Percentiles rank a stretch among this genome's conserved stretches.
Conservation (phyloP, 495 filamentous ascomycete species). For the Annulohypoxylon maeteangense region DNA sequence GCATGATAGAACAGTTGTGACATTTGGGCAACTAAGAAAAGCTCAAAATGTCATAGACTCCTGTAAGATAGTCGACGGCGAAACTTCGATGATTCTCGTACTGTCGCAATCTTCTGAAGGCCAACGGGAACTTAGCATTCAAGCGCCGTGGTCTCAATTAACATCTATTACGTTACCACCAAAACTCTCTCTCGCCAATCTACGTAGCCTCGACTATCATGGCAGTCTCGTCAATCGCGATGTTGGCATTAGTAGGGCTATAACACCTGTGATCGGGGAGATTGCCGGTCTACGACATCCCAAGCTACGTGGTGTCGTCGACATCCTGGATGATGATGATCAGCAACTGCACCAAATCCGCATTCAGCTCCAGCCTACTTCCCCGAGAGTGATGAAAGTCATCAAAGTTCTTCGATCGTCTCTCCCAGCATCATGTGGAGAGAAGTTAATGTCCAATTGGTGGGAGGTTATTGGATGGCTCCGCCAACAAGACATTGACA, state of each 20-base stretch:
- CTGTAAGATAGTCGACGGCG: constrained; percentile 76
- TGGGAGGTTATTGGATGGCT: constrained; percentile 81
- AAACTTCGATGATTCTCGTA: constrained; percentile 73
- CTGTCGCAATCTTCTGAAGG: constrained; percentile 72
- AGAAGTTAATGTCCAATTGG: constrained; percentile 76
- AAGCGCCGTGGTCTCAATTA: constrained; percentile 77
- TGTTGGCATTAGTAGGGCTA: constrained; percentile 44
- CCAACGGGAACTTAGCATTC: constrained; percentile 71
- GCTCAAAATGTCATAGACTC: constrained; percentile 77
- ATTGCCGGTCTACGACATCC: constrained; percentile 58
- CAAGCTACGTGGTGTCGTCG: constrained; percentile 66
- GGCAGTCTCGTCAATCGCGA: constrained; percentile 48
- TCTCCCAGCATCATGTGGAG: constrained; percentile 67
- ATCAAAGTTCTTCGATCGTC: constrained; percentile 71
- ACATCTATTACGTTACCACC: constrained; percentile 65
- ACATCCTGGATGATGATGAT: constrained; percentile 70
- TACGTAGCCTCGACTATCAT: constrained; percentile 52
- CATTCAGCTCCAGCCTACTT: constrained; percentile 72
- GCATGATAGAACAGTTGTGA: constrained; percentile 48
- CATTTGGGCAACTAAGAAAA: constrained; percentile 56
- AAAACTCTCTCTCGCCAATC: constrained; percentile 50
- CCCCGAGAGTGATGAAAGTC: constrained; percentile 66
- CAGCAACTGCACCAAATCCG: constrained; percentile 69
- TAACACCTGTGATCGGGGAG: constrained; percentile 48
- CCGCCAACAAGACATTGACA: constrained; percentile 57